These are phyloP conservation scores for Acacia pycnantha DNA, from an alignment of 331 rosid genomes.

Conservation along the genomic window DNA sequence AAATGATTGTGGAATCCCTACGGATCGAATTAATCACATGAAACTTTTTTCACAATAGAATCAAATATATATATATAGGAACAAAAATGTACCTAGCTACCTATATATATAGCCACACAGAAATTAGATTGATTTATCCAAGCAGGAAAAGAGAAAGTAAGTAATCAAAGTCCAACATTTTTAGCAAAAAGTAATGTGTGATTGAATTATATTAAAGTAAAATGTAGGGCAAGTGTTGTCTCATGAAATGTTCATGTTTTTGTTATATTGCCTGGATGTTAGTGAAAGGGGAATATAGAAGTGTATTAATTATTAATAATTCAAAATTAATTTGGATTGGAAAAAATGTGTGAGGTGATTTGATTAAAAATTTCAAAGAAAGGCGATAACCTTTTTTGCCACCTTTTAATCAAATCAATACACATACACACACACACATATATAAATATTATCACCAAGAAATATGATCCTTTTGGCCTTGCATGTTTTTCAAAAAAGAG, in stretches of 20 bases:
- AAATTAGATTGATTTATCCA: neutral
- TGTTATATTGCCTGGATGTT: slow-evolving; percentile 41
- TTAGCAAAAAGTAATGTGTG: slow-evolving; percentile 31
- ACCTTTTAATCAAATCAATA: slow-evolving; percentile 45
- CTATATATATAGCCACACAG: neutral
- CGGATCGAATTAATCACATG: slow-evolving; percentile 27
- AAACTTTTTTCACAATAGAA: slow-evolving; percentile 1
- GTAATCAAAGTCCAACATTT: neutral
- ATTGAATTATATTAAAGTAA: slow-evolving; percentile 38
- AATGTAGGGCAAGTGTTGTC: slow-evolving; percentile 38
- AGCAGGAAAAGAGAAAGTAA: neutral
- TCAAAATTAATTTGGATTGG: neutral
- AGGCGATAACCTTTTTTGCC: slow-evolving; percentile 33
- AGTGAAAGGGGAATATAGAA: slow-evolving; percentile 40
- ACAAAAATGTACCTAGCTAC: neutral
- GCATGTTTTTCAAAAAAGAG: slow-evolving; percentile 42
- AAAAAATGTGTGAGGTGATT: neutral
- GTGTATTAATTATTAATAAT: neutral
- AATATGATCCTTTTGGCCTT: slow-evolving; percentile 50
- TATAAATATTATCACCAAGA: neutral
- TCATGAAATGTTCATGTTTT: slow-evolving; percentile 25
- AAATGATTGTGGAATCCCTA: slow-evolving; percentile 42
- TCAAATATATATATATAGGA: neutral
- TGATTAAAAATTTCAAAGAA: slow-evolving; percentile 30
- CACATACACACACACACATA: no score